phyloP scores from a whole-genome alignment of 306 rosid species.

The Lotus japonicus region DNA sequence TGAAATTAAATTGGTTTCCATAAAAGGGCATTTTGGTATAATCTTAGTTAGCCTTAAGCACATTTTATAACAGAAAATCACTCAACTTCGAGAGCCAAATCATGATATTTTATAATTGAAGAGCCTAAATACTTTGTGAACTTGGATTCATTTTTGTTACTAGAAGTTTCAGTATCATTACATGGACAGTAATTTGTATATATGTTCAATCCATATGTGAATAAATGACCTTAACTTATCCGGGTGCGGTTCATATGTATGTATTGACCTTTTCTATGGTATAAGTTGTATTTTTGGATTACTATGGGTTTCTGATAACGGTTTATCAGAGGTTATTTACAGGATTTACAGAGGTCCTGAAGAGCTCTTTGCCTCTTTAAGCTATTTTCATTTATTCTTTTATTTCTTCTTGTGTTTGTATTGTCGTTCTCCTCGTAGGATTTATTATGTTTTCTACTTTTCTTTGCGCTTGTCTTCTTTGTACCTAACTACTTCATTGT shows the following conservation, averaged over 20 bases:
- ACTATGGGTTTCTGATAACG: neutral
- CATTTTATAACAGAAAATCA: neutral
- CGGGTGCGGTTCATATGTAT: neutral
- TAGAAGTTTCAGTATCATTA: neutral
- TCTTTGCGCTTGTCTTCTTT: conserved; percentile 4
- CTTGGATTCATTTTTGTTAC: neutral
- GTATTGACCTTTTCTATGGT: neutral
- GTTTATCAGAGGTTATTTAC: neutral
- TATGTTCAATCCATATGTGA: neutral
- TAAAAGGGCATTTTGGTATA: neutral
- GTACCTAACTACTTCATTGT: conserved; percentile 24
- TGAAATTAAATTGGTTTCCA: neutral
- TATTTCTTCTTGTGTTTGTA: neutral
- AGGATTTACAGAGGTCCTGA: neutral
- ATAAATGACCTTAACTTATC: neutral
- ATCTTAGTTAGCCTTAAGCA: neutral
- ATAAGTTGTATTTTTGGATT: neutral
- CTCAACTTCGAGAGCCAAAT: neutral
- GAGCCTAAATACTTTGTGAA: neutral
- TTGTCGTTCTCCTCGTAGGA: neutral
- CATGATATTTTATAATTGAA: neutral
- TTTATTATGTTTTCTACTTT: neutral
- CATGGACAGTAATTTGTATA: neutral
- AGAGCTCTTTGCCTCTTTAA: neutral
- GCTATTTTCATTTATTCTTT: neutral